Base-by-base conservation (phyloP, 108 stramenopile species). In the Asterionellopsis glacialis region DNA sequence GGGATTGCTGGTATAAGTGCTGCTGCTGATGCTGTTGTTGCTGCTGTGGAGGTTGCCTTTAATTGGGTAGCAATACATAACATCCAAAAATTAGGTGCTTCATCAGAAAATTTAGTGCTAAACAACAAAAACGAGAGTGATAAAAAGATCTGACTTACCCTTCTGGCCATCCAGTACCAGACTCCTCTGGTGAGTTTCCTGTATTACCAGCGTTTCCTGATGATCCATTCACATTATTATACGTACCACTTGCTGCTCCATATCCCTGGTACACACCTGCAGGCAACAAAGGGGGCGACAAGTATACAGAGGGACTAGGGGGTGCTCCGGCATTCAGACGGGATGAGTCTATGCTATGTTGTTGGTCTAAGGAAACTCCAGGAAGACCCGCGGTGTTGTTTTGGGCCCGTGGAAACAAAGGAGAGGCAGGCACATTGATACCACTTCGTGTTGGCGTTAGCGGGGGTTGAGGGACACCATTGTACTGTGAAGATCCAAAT, bases 401-500 rank as follows among this genome's bases (percentile, higher is more conserved):
- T 0, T 59, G 59, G n/a, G 70, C 28, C 38, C 73, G 42, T 38
- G 81, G 76, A 54, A 82, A 82, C 9, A 82, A 56, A 9, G 81
- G 81, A n/a, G 81, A 82, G 15, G 71, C 70, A 33, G 77, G 71
- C 18, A 68, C 67, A 55, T 60, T 60, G 7, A 65, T 41, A 1
- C 24, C 44, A 0, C 24, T 55, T 27, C 15, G 51, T n/a, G 21
- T 38, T 49, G 54, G 40, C 49, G 54, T 43, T 25, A 55, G 54
- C 1, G 52, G 24, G n/a, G 54, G 18, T 27, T 40, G 54, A 47
- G 47, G 24, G 25, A 48, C 25, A 27, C 25, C 24, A 18, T 16
- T 15, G 40, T 57, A 66, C 33, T 33, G 33, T 33, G 33, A 33
- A 33, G 33, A 33, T 33, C 33, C 33, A 33, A 33, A 33, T 2